Evolutionary conservation across 805 yeast genomes (phyloP), one percentile per base, ranked within the genome.

Genomic region (Nakazawaea peltata): DNA sequence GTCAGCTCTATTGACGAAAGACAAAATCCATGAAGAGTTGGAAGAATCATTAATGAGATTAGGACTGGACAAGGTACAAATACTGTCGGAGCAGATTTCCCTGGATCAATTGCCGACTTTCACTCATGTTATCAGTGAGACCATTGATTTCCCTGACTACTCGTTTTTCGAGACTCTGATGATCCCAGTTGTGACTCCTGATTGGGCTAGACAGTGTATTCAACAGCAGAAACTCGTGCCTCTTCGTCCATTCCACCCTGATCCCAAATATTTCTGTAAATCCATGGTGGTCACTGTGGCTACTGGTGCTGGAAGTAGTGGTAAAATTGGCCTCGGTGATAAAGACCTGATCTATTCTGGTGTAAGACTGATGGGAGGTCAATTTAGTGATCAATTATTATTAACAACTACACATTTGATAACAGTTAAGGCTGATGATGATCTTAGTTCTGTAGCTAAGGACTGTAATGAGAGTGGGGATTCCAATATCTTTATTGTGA

Each of bases 351-450:
- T 84, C 12, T 69, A 75, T 43, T 78, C 77, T 5, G 84, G 81
- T 0, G 80, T 80, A 2, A 56, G 71, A 15, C 77, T 83, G 1
- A 66, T 83, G 41, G 97, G 97, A 2, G 97, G 95, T 3, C 77
- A 72, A 23, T 76, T 65, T 48, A 59, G 74, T 27, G 81, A 79
- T 41, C 61, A 61, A 9, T 60, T 88, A 21, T 77, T 85, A 7
- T 69, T 70, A 35, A 71, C 70, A 43, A 83, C 94, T 1, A 84
- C 96, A 0, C 97, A 90, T 62, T 65, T 86, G 24, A 61, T 90
- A 15, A 71, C 90, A 0, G 49, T 55, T 4, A 73, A 71, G 42
- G 50, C 58, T 24, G 54, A 71, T 3, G 71, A 74, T 36, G 82
- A 75, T 35, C 75, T 75, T 40, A 71, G 78, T 31, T 64, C 74